Percentiles rank a stretch among this genome's conserved stretches.
Conservation (phyloP, 768 basidiomycete genomes). For the Russula griseocarnosa region DNA sequence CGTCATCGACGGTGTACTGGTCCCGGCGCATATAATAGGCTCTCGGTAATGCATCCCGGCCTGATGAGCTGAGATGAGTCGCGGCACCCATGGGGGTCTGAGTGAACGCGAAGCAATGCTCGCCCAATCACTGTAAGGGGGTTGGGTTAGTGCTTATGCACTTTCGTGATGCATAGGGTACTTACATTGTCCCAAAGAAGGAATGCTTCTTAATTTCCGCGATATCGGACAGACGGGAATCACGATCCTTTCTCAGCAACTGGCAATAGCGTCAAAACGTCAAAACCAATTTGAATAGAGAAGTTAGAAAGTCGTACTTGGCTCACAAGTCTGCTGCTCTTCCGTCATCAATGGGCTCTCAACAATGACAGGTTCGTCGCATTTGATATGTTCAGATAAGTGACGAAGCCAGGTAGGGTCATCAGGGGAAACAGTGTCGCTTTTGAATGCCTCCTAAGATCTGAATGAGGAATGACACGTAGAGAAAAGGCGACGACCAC, state of each 20-base stretch:
- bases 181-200: conserved; percentile 13
- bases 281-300: neutral
- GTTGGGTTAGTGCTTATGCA: neutral
- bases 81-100: conserved; percentile 17
- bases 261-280: neutral
- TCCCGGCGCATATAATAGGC: conserved; percentile 7
- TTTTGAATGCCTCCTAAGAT: conserved; percentile 15
- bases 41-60: neutral
- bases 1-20: neutral
- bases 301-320: neutral
- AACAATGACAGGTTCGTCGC: conserved; percentile 4
- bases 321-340: conserved; percentile 18
- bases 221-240: conserved; percentile 10
- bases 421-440: neutral
- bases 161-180: neutral
- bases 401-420: conserved; percentile 17
- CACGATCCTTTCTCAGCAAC: conserved; percentile 5
- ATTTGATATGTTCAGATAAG: conserved; percentile 2
- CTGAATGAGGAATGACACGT: neutral
- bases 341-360: conserved; percentile 11
- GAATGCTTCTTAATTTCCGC: conserved; percentile 11
- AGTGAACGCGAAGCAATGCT: conserved; percentile 16
- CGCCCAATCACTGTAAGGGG: conserved; percentile 12
- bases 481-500: neutral
- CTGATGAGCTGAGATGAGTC: conserved; percentile 6